Base-by-base conservation (phyloP, 495 filamentous ascomycete genomes). In the Penicillium desertorum region DNA sequence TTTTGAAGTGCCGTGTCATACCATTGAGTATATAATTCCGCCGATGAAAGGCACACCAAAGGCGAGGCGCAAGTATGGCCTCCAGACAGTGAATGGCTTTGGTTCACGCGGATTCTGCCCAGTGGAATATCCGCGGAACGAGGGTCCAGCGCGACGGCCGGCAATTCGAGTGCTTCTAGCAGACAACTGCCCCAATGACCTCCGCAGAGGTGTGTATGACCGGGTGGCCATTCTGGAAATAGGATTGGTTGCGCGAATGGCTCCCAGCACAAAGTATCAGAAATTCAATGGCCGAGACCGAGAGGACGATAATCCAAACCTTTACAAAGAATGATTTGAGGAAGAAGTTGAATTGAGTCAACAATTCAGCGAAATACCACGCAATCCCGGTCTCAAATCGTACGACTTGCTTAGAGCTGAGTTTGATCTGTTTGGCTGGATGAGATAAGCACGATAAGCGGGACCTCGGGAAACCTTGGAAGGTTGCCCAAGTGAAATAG, bases 21-120 rank as follows among this genome's bases (percentile, higher is more conserved):
- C 86, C 85, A 89, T 89, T 29, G 82, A 86, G 72, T 88, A 89
- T 20, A 87, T 76, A 36, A 90, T 64, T 32, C 82, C 74, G 39
- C 80, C 74, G 56, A 86, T 80, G 66, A 89, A 83, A 7, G 87
- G 79, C 27, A 88, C 63, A 12, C 84, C 85, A 54, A 89, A 62
- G 10, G 80, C 76, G 19, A 90, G 71, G 46, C 86, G 80, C 45
- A 79, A 67, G 55, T 82, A 80, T 8, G 82, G 81, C 49, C 75
- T 66, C 68, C 70, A 79, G 11, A 83, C 79, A 12, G 71, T 76
- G 47, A 76, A 78, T 12, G 64, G 59, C 46, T 71, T 65, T 9
- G 64, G 54, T 36, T 65, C 53, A 23, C 50, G 61, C 5, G 65
- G 54, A 3, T 57, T 59, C 36, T 71, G 62, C 29, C 67, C 67